Percentiles rank a stretch among this genome's conserved stretches.
Evolutionary conservation across 768 basidiomycete species (phyloP).

Genomic region (Mycena venus): DNA sequence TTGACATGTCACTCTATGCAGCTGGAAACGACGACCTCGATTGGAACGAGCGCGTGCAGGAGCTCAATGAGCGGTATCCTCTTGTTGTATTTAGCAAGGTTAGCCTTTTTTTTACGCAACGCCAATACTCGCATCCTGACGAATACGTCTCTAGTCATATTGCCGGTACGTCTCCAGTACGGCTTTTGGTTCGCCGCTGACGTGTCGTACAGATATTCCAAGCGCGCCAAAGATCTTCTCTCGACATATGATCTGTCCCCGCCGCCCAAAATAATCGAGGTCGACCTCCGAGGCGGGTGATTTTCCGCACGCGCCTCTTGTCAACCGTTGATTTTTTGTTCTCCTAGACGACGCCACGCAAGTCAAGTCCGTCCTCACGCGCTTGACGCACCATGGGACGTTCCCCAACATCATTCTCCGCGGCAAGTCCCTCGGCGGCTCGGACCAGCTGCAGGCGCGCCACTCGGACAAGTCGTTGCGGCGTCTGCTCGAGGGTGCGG

Average conservation of each 20-base stretch:
- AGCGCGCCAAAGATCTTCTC: slow-evolving; percentile 73
- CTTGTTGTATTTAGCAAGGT: slow-evolving; percentile 89
- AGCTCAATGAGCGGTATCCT: slow-evolving; percentile 66
- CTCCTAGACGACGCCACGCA: slow-evolving; percentile 68
- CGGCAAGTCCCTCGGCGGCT: slow-evolving; percentile 76
- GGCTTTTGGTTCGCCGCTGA: not conserved
- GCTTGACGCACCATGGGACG: slow-evolving; percentile 76
- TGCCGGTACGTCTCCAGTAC: slow-evolving; percentile 70
- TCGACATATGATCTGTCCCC: slow-evolving; percentile 72
- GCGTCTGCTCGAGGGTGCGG: slow-evolving; percentile 61
- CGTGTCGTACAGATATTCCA: slow-evolving; percentile 62
- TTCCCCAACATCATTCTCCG: slow-evolving; percentile 83
- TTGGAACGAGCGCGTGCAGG: slow-evolving; percentile 58
- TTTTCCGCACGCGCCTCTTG: not conserved
- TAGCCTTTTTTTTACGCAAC: slow-evolving; percentile 25
- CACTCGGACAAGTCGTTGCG: slow-evolving; percentile 64
- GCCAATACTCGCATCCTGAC: not conserved
- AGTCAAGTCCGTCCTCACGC: slow-evolving; percentile 75
- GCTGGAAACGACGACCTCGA: slow-evolving; percentile 56
- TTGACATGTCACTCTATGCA: slow-evolving; percentile 70
- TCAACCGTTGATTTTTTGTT: slow-evolving; percentile 2
- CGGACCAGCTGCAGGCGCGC: slow-evolving; percentile 67
- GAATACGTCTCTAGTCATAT: slow-evolving; percentile 62
- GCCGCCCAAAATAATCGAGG: slow-evolving; percentile 78
- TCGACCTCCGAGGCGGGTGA: slow-evolving; percentile 74